Base-by-base conservation (phyloP, 164 flowering plant genomes). In the Vitis labrusca region DNA sequence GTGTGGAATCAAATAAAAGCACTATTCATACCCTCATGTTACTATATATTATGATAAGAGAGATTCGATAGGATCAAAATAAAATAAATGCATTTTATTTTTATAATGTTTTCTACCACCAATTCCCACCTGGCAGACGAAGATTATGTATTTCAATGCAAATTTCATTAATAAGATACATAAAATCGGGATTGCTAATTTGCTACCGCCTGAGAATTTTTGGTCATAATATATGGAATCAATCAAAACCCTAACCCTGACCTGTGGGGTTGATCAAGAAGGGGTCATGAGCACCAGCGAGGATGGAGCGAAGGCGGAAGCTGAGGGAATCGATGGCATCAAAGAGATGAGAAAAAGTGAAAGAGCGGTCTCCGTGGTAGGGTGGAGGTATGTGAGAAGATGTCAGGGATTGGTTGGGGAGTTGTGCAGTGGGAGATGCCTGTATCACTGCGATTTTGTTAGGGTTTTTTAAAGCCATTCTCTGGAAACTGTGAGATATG, bases 371-470 rank as follows among this genome's bases (percentile, higher is more conserved):
- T 15, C 89, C 92, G 3, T 77, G 63, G 74, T 85, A 85, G 23
- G 78, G 49, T 49, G 79, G 77, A 9, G 86, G 85, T 1, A 73
- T 64, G 5, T 23, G 58, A 44, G 75, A 72, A 32, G 71, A 59
- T 3, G 74, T 27, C 50, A 69, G 32, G 19, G 29, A 48, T 44
- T 6, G 44, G 44, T 37, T 37, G 44, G 5, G 44, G 7, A 3
- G 44, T 37, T 37, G 44, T 6, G 44, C 44, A 37, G 44, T 3
- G 72, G 27, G 0, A 62, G 68, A 67, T 17, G 93, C 93, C 65
- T 91, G 95, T 15, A 93, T 70, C 9, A 87, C 87, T 2, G 93
- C 94, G 50, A 86, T 79, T 76, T 82, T 87, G 64, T 66, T 63
- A 56, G 94, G 92, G 78, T 75, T 73, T 27, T 17, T 12, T 2